phyloP scores from a whole-genome alignment of 2,329 filamentous ascomycete species.

The Intubia oerlemansii region DNA sequence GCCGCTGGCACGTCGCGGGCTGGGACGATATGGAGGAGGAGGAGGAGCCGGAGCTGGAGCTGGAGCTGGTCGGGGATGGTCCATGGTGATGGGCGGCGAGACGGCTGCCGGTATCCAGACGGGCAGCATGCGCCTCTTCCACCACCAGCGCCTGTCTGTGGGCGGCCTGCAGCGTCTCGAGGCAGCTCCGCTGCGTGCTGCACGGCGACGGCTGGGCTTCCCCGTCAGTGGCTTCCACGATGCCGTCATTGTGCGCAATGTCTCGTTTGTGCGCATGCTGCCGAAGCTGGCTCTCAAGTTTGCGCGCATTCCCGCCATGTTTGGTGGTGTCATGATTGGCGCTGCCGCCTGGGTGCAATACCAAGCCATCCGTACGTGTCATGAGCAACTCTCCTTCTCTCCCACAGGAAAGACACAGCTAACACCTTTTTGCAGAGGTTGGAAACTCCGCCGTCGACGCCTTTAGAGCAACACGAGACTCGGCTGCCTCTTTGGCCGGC shows the following conservation, averaged over 20 bases:
- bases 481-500: slow-evolving; percentile 46
- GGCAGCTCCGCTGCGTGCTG: slow-evolving; percentile 76
- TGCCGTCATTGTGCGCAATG: slow-evolving; percentile 40
- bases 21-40: no score
- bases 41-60: no score
- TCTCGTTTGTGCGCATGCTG: slow-evolving; percentile 43
- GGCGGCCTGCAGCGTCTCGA: slow-evolving; percentile 78
- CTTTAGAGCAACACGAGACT: slow-evolving; percentile 51
- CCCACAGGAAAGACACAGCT: neutral
- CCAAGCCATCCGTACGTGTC: slow-evolving; percentile 60
- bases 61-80: no score
- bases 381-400: no score
- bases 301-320: slow-evolving; percentile 68
- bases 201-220: slow-evolving; percentile 51
- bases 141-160: slow-evolving; percentile 85
- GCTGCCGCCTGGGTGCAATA: slow-evolving; percentile 88
- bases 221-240: slow-evolving; percentile 72
- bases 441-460: slow-evolving; percentile 60
- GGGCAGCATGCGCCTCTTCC: slow-evolving; percentile 91
- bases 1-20: no score
- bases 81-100: slow-evolving; percentile 31
- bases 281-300: slow-evolving; percentile 87
- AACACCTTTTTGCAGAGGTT: slow-evolving; percentile 31
- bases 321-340: slow-evolving; percentile 72
- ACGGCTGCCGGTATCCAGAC: slow-evolving; percentile 90